phyloP scores from a whole-genome alignment of 257 asterid species.

The Solanum dulcamara region DNA sequence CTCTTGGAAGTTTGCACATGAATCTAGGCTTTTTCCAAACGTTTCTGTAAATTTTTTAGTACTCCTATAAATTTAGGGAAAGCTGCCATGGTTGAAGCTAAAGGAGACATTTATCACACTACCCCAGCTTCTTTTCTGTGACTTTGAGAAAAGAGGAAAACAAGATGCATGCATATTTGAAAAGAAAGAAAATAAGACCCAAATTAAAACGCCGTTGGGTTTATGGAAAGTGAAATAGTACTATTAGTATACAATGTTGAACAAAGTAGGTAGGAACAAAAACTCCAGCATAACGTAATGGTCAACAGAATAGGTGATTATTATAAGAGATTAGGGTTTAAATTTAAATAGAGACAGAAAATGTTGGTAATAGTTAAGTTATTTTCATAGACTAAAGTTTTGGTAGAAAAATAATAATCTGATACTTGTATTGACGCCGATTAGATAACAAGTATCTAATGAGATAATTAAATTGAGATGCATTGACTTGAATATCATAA shows the following conservation, averaged over 20 bases:
- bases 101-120: neutral
- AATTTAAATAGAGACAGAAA: neutral
- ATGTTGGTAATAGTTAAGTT: neutral
- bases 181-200: neutral
- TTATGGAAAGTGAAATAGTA: neutral
- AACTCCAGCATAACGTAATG: neutral
- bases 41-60: neutral
- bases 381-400: neutral
- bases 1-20: neutral
- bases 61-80: neutral
- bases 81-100: neutral
- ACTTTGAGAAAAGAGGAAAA: neutral
- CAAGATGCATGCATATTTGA: neutral
- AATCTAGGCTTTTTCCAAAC: neutral
- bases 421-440: neutral
- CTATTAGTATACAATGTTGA: neutral
- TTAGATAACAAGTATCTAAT: neutral
- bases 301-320: neutral
- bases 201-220: neutral
- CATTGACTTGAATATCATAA: neutral
- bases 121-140: neutral
- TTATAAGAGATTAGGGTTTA: too few species aligned
- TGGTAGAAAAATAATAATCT: neutral
- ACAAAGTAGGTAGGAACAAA: neutral
- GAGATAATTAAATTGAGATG: neutral